Evolutionary conservation across 768 basidiomycete genomes (phyloP).

Genomic region (Pholiota conissans): DNA sequence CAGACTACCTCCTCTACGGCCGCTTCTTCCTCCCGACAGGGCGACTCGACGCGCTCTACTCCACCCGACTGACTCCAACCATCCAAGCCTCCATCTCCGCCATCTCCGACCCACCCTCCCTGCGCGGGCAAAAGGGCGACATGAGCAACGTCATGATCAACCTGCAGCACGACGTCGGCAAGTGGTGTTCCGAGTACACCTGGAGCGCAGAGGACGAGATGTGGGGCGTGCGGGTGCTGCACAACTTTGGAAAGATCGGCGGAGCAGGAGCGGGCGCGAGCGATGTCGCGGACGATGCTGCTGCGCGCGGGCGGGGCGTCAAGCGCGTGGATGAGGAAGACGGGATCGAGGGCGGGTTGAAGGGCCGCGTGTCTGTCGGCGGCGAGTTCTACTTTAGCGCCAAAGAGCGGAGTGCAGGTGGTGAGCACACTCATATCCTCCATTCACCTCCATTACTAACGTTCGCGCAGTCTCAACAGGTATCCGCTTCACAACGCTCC

Average conservation of each 20-base stretch:
- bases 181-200: slow-evolving; percentile 92
- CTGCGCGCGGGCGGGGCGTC: slow-evolving; percentile 25
- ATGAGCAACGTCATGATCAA: slow-evolving; percentile 78
- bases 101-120: slow-evolving; percentile 76
- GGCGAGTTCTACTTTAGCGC: slow-evolving; percentile 94
- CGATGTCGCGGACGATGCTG: slow-evolving; percentile 21
- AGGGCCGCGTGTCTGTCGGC: slow-evolving; percentile 87
- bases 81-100: slow-evolving; percentile 83
- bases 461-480: slow-evolving; percentile 79
- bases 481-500: slow-evolving; percentile 90
- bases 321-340: slow-evolving; percentile 97
- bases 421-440: slow-evolving; percentile 38
- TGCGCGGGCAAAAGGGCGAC: slow-evolving; percentile 44
- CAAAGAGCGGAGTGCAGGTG: slow-evolving; percentile 89
- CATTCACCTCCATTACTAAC: not conserved
- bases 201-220: slow-evolving; percentile 95
- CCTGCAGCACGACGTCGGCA: slow-evolving; percentile 89
- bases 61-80: slow-evolving; percentile 76
- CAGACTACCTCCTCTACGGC: slow-evolving; percentile 94
- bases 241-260: slow-evolving; percentile 85
- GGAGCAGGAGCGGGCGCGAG: slow-evolving; percentile 26
- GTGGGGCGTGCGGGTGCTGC: slow-evolving; percentile 85
- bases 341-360: slow-evolving; percentile 86
- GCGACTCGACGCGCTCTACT: slow-evolving; percentile 86
- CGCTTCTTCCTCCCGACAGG: slow-evolving; percentile 88